phyloP scores from a whole-genome alignment of 345 rosid species.

The Ricinus communis region DNA sequence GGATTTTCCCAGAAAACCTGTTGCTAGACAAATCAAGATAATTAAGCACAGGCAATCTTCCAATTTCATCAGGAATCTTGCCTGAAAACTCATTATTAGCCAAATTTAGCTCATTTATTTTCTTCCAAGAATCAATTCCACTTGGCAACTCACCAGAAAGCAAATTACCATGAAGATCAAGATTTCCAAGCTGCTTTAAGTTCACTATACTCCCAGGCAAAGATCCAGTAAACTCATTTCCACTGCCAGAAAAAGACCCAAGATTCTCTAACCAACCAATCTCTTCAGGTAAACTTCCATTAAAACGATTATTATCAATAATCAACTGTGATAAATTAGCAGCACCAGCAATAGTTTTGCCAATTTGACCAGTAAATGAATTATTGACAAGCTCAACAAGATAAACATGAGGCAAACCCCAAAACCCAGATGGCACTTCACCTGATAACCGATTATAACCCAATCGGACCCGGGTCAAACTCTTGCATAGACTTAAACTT shows the following conservation, averaged over 20 bases:
- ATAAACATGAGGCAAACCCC: conserved; percentile 87
- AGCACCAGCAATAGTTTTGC: conserved; percentile 60
- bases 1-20: conserved; percentile 62
- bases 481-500: conserved; percentile 52
- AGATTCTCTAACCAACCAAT: conserved; percentile 63
- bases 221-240: conserved; percentile 59
- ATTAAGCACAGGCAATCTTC: conserved; percentile 68
- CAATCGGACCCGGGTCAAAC: conserved; percentile 72
- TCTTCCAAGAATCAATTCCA: conserved; percentile 64
- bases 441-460: conserved; percentile 74
- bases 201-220: conserved; percentile 67
- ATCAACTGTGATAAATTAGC: conserved; percentile 61
- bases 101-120: conserved; percentile 75
- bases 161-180: conserved; percentile 70
- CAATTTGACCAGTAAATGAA: conserved; percentile 63
- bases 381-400: conserved; percentile 67
- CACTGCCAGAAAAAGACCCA: conserved; percentile 53
- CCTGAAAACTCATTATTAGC: conserved; percentile 65
- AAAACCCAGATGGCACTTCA: conserved; percentile 63
- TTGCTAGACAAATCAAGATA: conserved; percentile 89
- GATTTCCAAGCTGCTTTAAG: conserved; percentile 54
- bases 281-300: conserved; percentile 70
- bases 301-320: conserved; percentile 61
- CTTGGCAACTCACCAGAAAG: conserved; percentile 72
- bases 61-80: conserved; percentile 62